These are phyloP conservation scores for Pythium aristosporum DNA, from an alignment of 352 stramenopile species.

Conservation along the genomic window DNA sequence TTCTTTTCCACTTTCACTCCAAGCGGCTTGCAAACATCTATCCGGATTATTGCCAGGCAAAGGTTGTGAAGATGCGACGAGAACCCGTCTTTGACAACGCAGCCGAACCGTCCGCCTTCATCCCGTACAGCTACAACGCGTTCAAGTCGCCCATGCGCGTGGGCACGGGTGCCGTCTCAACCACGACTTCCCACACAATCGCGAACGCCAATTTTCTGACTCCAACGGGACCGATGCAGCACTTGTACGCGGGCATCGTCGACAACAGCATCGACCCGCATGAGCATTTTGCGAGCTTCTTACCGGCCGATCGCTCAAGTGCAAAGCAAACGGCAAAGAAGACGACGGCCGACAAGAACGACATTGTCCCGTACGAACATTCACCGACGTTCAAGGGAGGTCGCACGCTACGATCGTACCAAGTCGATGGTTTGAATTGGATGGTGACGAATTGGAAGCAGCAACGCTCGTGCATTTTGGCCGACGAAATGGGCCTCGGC, in stretches of 20 bases:
- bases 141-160: slow-evolving; percentile 68
- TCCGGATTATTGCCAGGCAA: slow-evolving; percentile 62
- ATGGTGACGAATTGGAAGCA: slow-evolving; percentile 89
- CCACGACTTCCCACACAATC: slow-evolving; percentile 28
- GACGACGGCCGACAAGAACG: slow-evolving; percentile 34
- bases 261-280: slow-evolving; percentile 89
- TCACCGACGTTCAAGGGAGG: slow-evolving; percentile 87
- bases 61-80: slow-evolving; percentile 47
- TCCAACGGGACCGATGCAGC: slow-evolving; percentile 83
- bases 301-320: slow-evolving; percentile 43
- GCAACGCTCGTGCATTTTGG: slow-evolving; percentile 85
- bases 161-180: slow-evolving; percentile 21
- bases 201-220: slow-evolving; percentile 62
- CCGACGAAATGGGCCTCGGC: slow-evolving; percentile 92
- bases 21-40: slow-evolving; percentile 59
- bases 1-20: slow-evolving; percentile 86
- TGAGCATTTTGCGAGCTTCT: slow-evolving; percentile 87
- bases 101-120: slow-evolving; percentile 46
- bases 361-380: slow-evolving; percentile 89
- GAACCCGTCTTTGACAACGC: slow-evolving; percentile 40
- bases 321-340: slow-evolving; percentile 20
- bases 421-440: slow-evolving; percentile 89
- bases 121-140: slow-evolving; percentile 69
- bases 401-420: slow-evolving; percentile 75
- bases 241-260: slow-evolving; percentile 85